Evolutionary conservation across 1,284 basidiomycete genomes (phyloP), one percentile per base, ranked within the genome.

Genomic region (Austroboletus olivaceoglutinosus): DNA sequence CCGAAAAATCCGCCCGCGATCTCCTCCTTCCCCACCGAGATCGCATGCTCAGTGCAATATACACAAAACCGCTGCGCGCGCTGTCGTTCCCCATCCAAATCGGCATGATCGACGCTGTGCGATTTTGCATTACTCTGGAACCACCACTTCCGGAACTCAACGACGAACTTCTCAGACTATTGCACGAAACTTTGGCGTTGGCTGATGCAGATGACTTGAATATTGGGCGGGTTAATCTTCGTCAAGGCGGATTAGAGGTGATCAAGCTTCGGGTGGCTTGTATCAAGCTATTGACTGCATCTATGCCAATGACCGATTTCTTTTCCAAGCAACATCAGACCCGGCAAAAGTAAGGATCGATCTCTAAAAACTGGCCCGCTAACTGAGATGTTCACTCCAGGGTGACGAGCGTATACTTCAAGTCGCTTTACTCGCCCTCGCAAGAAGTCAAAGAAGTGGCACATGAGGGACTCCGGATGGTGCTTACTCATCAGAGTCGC

Each of bases 341-440:
- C 4, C 81, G 94, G 47, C 91, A 91, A 72, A 88, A 84, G 96
- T 92, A 64, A 58, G 74, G 61, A 23, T 34, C 18, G 10, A 11
- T 34, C 34, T 13, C 36, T 25, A 22, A 9, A 23, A 43, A 30
- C 46, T 43, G 43, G 31, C 54, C 49, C 48, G 34, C 53, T 53
- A 27, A 60, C 33, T 43, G 37, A 54, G 45, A 49, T 25, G 49
- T 49, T 48, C 21, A 36, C 45, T 51, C 2, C 56, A 93, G 93
- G 58, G 91, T 98, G 34, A 97, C 94, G 22, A 81, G 90, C 29
- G 92, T 98, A 19, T 99, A 99, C 74, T 99, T 99, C 82, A 99
- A 99, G 73, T 95, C 96, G 15, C 80, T 99, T 40, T 99, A 99
- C 71, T 97, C 95, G 5, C 80, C 86, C 19, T 91, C 88, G n/a